Conservation (phyloP, 352 stramenopile species). For the Thraustotheca clavata region DNA sequence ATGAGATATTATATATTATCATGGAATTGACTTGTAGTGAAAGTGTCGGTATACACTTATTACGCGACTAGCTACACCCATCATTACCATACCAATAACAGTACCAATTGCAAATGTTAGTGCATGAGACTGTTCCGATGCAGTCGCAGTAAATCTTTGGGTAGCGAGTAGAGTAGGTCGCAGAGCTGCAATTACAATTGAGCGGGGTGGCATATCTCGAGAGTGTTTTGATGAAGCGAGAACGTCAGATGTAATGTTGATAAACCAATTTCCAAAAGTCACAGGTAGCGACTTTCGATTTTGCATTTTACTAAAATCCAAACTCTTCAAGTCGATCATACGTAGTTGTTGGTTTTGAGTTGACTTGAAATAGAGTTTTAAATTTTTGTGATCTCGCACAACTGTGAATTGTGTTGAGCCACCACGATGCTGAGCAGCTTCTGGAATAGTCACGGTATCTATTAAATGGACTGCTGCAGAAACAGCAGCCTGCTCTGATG, state of each 20-base stretch:
- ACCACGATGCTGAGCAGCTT: conserved; percentile 26
- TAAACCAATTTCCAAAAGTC: conserved; percentile 53
- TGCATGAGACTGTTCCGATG: background rate
- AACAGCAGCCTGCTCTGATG: conserved; percentile 41
- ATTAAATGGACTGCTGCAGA: conserved; percentile 53
- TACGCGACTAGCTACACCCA: background rate
- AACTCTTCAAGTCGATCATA: conserved; percentile 40
- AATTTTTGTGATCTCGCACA: conserved; percentile 50
- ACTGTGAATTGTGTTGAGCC: conserved; percentile 61
- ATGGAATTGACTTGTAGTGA: background rate
- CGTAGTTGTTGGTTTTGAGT: conserved; percentile 63
- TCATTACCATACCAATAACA: background rate
- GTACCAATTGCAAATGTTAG: background rate
- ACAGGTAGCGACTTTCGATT: conserved; percentile 46
- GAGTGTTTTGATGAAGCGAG: conserved; percentile 33
- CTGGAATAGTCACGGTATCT: conserved; percentile 41
- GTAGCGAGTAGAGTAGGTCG: background rate
- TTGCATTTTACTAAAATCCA: conserved; percentile 38
- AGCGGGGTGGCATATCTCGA: conserved; percentile 49
- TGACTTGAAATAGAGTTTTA: conserved; percentile 61
- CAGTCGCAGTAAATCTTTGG: background rate
- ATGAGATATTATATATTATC: too few relatives aligned
- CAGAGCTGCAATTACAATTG: conserved; percentile 24
- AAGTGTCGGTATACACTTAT: background rate
- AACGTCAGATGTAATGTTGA: conserved; percentile 42